Evolutionary conservation across 306 rosid genomes (phyloP).

Genomic region (Sindora glabra): DNA sequence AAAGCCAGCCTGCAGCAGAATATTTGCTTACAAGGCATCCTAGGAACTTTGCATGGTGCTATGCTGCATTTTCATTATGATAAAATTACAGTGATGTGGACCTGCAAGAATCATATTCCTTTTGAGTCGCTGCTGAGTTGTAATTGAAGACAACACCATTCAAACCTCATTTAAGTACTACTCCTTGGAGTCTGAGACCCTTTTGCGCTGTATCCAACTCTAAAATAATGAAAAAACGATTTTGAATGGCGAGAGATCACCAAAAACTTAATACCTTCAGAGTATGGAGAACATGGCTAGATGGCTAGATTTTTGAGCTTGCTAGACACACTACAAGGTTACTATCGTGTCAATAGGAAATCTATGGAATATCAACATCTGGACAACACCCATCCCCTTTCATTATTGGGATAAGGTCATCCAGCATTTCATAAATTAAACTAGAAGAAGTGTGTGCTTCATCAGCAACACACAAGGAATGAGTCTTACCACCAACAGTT

Average conservation of each 20-base stretch:
- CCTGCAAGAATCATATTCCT: constrained; percentile 1
- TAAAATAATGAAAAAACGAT: background rate
- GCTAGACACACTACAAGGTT: constrained; percentile 2
- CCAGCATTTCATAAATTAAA: constrained; percentile 51
- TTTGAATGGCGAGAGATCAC: background rate
- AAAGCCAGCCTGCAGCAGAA: background rate
- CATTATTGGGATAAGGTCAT: constrained; percentile 45
- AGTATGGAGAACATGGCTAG: background rate
- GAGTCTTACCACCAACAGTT: constrained; percentile 37
- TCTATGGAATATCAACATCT: constrained; percentile 29
- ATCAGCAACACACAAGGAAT: constrained; percentile 69
- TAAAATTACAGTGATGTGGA: background rate
- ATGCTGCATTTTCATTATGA: background rate
- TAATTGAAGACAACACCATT: background rate
- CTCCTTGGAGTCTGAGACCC: background rate
- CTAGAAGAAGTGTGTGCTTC: constrained; percentile 56
- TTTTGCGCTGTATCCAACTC: background rate
- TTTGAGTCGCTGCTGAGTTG: background rate
- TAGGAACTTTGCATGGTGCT: background rate
- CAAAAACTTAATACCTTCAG: background rate
- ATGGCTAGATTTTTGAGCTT: background rate
- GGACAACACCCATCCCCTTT: constrained; percentile 23
- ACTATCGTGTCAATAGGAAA: background rate
- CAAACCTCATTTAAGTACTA: background rate
- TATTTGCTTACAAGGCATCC: background rate